Base-by-base conservation (phyloP, 2,329 filamentous ascomycete genomes). In the Aspergillus sp. region DNA sequence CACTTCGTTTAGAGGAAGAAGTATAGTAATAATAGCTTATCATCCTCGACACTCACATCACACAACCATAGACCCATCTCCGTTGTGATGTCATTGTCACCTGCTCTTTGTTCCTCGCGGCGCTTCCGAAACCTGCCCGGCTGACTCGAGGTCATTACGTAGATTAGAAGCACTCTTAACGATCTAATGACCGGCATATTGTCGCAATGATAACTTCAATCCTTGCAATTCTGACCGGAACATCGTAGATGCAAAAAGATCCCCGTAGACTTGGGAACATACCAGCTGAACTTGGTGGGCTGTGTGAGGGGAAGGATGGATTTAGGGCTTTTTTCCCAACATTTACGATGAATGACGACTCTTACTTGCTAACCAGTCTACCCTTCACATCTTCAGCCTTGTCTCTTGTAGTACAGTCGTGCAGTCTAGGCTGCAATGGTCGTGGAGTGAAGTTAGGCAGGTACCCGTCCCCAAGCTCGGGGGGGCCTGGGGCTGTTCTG, bases 91-190 rank as follows among this genome's bases (percentile, higher is more conserved):
- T 60, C 19, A 43, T 41, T 52, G 60, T 58, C 38, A 56, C 53
- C 46, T 64, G 61, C 60, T 64, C 56, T 59, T 67, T 62, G 48
- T 58, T 34, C 56, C 11, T 22, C 31, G 17, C 25, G 34, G 47
- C 38, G 34, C 31, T 51, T 13, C 34, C 48, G 41, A 52, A 58
- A 49, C 53, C 47, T 60, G 43, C 58, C 62, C 69, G 60, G 67
- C 68, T 72, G 70, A 72, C 68, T 68, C 56, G 23, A 17, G 54
- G 22, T 34, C 30, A 17, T 23, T 28, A 48, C 23, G 5, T 48
- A 48, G 46, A 25, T 48, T 41, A 41, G 34, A 13, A 41, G 34
- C 34, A 15, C 34, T 17, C 34, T 15, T 41, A 41, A 41, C 11
- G n/a, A 47, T 47, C 45, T 47, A 47, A n/a, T 47, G 45, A 47